Evolutionary conservation across 2,329 filamentous ascomycete species (phyloP).

Genomic region (Exophiala sp.): DNA sequence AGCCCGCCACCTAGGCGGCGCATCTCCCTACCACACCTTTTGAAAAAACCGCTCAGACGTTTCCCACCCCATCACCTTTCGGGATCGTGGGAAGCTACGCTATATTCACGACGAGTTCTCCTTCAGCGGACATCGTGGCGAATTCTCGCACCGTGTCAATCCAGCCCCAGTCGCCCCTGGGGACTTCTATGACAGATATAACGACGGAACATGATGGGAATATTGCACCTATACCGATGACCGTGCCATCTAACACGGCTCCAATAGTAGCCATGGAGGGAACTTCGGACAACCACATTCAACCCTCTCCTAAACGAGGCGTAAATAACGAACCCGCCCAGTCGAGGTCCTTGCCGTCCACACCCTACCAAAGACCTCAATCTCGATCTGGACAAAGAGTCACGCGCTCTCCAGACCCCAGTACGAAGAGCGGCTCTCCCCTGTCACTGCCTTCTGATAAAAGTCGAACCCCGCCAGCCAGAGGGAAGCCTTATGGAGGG

Average conservation of each 20-base stretch:
- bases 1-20: too few relatives aligned
- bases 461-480: conserved; percentile 67
- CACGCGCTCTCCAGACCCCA: conserved; percentile 72
- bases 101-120: too few relatives aligned
- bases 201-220: conserved; percentile 23
- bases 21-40: too few relatives aligned
- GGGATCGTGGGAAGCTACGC: too few relatives aligned
- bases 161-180: not conserved
- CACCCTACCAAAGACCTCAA: conserved; percentile 82
- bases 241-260: conserved; percentile 12
- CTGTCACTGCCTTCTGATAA: conserved; percentile 88
- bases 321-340: conserved; percentile 39
- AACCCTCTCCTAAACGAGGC: not conserved
- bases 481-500: conserved; percentile 62
- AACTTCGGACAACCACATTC: not conserved
- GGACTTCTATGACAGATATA: conserved; percentile 20
- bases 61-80: too few relatives aligned
- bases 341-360: conserved; percentile 89
- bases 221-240: conserved; percentile 17
- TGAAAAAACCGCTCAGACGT: too few relatives aligned
- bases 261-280: conserved; percentile 12
- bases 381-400: conserved; percentile 76
- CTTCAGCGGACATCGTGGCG: not conserved
- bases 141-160: not conserved
- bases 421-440: conserved; percentile 75